Evolutionary conservation across 1,284 basidiomycete genomes (phyloP).

Genomic region (Cutaneotrichosporon sp.): DNA sequence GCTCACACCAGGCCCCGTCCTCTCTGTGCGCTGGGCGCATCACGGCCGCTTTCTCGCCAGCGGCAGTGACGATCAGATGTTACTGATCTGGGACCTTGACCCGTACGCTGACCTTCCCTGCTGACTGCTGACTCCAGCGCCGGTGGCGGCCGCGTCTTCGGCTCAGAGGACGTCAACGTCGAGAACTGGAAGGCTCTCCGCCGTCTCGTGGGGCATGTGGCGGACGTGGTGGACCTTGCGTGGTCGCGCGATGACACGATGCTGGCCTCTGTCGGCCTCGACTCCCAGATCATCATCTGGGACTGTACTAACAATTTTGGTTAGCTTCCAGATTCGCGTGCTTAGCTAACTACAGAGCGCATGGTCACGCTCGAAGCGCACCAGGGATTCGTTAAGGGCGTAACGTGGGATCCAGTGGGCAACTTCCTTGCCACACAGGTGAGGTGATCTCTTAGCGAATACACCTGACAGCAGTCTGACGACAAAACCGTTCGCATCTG

Average conservation of each 20-base stretch:
- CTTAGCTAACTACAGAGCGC: slow-evolving; percentile 56
- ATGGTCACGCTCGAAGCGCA: slow-evolving; percentile 80
- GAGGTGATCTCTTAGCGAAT: no score
- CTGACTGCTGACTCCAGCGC: slow-evolving; percentile 51
- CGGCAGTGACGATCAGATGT: slow-evolving; percentile 90
- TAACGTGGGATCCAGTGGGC: slow-evolving; percentile 96
- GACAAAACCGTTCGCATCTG: slow-evolving; percentile 95
- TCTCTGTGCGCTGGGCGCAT: slow-evolving; percentile 93
- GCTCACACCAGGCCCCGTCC: slow-evolving; percentile 62
- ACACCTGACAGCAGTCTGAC: slow-evolving; percentile 68
- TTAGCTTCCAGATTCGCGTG: slow-evolving; percentile 44
- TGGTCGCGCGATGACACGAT: slow-evolving; percentile 90
- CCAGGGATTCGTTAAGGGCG: slow-evolving; percentile 95
- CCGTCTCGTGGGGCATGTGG: slow-evolving; percentile 85
- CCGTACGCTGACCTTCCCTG: slow-evolving; percentile 59
- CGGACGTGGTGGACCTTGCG: slow-evolving; percentile 94
- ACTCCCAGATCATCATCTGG: slow-evolving; percentile 89
- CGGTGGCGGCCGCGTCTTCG: slow-evolving; percentile 80
- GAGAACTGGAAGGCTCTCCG: slow-evolving; percentile 95
- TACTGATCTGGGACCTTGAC: slow-evolving; percentile 97
- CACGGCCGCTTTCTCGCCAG: slow-evolving; percentile 91
- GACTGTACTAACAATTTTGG: slow-evolving; percentile 74
- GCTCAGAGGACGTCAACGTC: slow-evolving; percentile 87
- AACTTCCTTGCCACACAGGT: slow-evolving; percentile 85
- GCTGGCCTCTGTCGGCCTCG: slow-evolving; percentile 89